phyloP scores from a whole-genome alignment of 179 eudicot species.

The Sideroxylon spinosum region DNA sequence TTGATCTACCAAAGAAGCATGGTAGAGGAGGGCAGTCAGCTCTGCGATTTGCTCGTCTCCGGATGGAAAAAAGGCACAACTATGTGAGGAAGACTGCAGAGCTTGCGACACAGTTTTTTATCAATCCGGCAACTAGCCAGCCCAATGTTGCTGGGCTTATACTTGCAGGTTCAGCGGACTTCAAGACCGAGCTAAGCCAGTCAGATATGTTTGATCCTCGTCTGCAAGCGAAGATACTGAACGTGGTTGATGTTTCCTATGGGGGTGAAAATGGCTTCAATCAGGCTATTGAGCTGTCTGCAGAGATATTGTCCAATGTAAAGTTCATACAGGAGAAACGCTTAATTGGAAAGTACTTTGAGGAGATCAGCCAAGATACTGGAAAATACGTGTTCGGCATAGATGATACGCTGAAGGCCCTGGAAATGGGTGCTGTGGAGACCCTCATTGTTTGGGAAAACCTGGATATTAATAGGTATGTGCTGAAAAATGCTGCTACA shows the following conservation, averaged over 20 bases:
- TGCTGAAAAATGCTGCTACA: constrained; percentile 4
- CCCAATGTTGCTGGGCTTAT: constrained; percentile 45
- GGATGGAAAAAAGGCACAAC: constrained; percentile 27
- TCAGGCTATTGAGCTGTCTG: constrained; percentile 12
- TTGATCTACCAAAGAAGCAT: constrained; percentile 26
- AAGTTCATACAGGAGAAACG: constrained; percentile 33
- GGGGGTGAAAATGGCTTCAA: background rate
- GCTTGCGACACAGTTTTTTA: constrained; percentile 21
- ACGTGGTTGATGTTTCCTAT: constrained; percentile 32
- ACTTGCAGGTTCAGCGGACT: constrained; percentile 49
- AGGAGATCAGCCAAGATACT: constrained; percentile 46
- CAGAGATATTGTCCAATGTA: constrained; percentile 46
- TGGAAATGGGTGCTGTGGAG: constrained; percentile 53
- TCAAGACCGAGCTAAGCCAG: constrained; percentile 47
- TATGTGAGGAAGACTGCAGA: constrained; percentile 24
- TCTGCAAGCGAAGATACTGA: constrained; percentile 40
- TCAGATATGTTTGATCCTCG: constrained; percentile 52
- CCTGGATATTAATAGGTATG: constrained; percentile 7
- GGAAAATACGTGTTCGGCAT: constrained; percentile 47
- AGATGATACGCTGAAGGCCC: constrained; percentile 42
- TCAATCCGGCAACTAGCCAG: constrained; percentile 22
- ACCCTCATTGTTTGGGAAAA: constrained; percentile 14
- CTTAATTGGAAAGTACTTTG: constrained; percentile 37
- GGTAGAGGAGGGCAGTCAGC: constrained; percentile 30
- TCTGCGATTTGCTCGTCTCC: constrained; percentile 21